Percentiles rank a stretch among this genome's conserved stretches.
Conservation (phyloP, 352 stramenopile genomes). For the Thalassiosira mediterranea region DNA sequence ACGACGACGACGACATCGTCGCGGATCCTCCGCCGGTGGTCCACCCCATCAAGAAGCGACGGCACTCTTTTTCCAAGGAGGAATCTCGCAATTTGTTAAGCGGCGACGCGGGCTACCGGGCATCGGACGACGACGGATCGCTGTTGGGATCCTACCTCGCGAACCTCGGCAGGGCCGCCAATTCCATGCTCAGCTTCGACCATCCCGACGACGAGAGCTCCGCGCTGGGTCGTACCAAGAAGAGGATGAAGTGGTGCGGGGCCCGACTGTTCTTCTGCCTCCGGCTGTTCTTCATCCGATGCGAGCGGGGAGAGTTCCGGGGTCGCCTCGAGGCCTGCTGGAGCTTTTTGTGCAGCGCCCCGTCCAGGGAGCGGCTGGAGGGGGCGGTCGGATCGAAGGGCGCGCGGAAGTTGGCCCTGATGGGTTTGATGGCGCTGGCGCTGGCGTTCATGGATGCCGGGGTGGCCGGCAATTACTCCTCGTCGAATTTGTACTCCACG, state of each 20-base stretch:
- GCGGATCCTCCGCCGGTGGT: neutral
- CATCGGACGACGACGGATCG: neutral
- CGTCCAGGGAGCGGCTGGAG: neutral
- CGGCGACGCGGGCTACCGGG: neutral
- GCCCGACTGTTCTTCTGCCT: neutral
- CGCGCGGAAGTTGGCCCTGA: conserved; percentile 3
- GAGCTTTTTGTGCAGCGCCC: too few species aligned
- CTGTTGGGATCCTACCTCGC: neutral
- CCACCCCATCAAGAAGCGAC: neutral
- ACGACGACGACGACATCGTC: neutral
- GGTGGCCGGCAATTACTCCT: neutral
- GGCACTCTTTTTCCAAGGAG: conserved; percentile 6
- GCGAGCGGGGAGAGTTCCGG: neutral
- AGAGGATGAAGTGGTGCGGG: neutral
- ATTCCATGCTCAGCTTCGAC: too few species aligned
- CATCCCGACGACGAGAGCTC: conserved; percentile 14
- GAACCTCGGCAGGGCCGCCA: too few species aligned
- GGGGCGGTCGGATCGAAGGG: neutral
- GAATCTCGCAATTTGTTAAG: neutral
- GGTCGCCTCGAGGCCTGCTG: too few species aligned
- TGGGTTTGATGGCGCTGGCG: conserved; percentile 4
- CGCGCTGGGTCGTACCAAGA: neutral
- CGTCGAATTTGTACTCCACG: neutral
- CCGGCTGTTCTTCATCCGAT: too few species aligned
- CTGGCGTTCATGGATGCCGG: conserved; percentile 8